Evolutionary conservation across 2,329 filamentous ascomycete species (phyloP), one percentile per base, ranked within the genome.

Genomic region (Zymoseptoria pseudotritici): DNA sequence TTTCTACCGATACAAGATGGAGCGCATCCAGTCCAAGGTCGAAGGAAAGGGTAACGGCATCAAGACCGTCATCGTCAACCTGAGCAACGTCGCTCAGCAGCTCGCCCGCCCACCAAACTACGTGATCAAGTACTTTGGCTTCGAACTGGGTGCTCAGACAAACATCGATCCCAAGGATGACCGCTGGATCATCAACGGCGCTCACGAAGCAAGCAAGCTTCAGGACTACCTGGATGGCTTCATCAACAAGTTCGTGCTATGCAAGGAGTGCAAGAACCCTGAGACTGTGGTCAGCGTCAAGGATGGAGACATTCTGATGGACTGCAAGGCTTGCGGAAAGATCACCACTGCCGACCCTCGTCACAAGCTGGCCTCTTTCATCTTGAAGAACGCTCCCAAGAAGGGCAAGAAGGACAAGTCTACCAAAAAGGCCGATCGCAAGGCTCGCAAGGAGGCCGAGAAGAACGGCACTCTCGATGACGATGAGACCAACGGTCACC

Each of bases 1-100:
- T 80, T 99, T 97, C 86, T 99, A 99, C 82, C 94, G 94, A 78
- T 99, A 99, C 87, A 99, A 99, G 86, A 99, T 99, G 94, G 94
- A 97, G 82, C 88, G 87, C 71, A 82, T 99, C 75, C 91, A 96
- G 83, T 96, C 94, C 77, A 99, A 99, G 84, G 95, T 99, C 72
- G 94, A 99, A 81, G 94, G 94, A 80, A 99, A 99, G 80, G 94
- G 94, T 69, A 99, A 99, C 81, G 94, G 94, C 75, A 99, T 99
- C 86, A 99, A 99, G 83, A 99, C 77, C 71, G 94, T 99, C 73
- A 88, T 99, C 70, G 91, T 96, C 84, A 99, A 99, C 79, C 80
- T 99, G 74, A 90, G 87, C 83, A 95, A 90, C 74, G 91, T 99
- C 69, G 92, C 93, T 71, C 83, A 89, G 73, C 95, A 93, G 65